Evolutionary conservation across 768 basidiomycete species (phyloP).

Genomic region (Saitozyma sp.): DNA sequence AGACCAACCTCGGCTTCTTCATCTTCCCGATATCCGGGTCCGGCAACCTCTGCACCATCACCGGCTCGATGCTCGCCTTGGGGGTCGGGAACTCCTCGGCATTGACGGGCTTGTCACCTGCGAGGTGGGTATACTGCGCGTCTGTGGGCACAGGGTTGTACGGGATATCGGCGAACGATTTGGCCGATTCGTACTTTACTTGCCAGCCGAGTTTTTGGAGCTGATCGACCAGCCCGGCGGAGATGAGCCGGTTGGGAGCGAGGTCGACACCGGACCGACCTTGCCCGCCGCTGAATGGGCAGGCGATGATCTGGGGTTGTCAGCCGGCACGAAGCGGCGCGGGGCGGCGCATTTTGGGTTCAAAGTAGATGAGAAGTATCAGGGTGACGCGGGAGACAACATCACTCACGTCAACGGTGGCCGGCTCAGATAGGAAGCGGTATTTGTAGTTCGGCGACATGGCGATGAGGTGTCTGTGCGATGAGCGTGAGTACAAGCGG

Average conservation of each 20-base stretch:
- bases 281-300: conserved; percentile 69
- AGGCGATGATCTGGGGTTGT: conserved; percentile 73
- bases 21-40: conserved; percentile 85
- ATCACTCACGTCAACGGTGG: conserved; percentile 72
- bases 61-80: background rate
- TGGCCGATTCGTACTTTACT: conserved; percentile 85
- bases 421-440: conserved; percentile 66
- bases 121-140: conserved; percentile 35
- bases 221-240: conserved; percentile 79
- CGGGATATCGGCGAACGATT: conserved; percentile 65
- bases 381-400: too few species aligned
- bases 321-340: conserved; percentile 4
- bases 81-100: background rate
- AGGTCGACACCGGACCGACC: conserved; percentile 44
- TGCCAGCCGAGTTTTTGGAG: conserved; percentile 79
- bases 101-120: conserved; percentile 44
- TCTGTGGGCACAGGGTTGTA: conserved; percentile 37
- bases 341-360: background rate
- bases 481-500: too few species aligned
- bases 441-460: conserved; percentile 36
- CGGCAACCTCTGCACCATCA: conserved; percentile 25
- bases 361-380: background rate
- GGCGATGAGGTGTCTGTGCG: too few species aligned
- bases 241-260: conserved; percentile 76
- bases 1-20: conserved; percentile 86